Evolutionary conservation across 2,329 filamentous ascomycete species (phyloP), one percentile per base, ranked within the genome.

Genomic region (Paraphoma chrysanthemicola): DNA sequence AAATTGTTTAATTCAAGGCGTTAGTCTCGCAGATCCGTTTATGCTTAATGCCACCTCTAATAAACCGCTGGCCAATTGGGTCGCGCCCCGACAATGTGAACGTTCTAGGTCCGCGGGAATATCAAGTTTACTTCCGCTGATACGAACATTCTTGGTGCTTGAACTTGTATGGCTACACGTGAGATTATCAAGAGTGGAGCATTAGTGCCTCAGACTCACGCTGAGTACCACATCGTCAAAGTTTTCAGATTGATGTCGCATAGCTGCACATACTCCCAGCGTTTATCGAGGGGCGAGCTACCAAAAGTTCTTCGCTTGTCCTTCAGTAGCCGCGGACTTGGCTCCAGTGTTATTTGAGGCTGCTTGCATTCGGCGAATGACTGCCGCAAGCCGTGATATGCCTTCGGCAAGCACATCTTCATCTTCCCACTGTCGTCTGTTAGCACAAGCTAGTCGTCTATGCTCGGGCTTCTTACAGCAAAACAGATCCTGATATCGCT

Each of bases 391-490:
- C 64, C 90, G 85, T 70, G 80, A 76, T 6, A 94, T 82, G 0
- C 90, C 91, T 67, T 93, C 89, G 0, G 80, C 82, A 14, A 96
- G 75, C 50, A 85, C 80, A 23, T 83, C 81, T 67, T 89, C 87
- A 1, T 88, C 82, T 73, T 90, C 89, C 86, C 90, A 75, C 57
- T 70, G 36, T 18, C 12, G 47, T 0, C 17, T 28, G 31, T 69
- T 48, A 67, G 61, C 52, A 11, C 44, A 16, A 43, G 9, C 9
- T 12, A 14, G 29, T 23, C 14, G 44, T 16, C 10, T 17, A 31
- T 16, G 28, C 30, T 14, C 44, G 41, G 10, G 16, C 30, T 31
- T 55, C 59, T 49, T 65, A 70, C 67, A 45, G 72, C 72, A 52
- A 75, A 75, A 60, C 72, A 75, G 12, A 75, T 48, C 48, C 72